Evolutionary conservation across 176 grass and related monocot genomes (phyloP), one percentile per base, ranked within the genome.

Genomic region (Lolium rigidum): DNA sequence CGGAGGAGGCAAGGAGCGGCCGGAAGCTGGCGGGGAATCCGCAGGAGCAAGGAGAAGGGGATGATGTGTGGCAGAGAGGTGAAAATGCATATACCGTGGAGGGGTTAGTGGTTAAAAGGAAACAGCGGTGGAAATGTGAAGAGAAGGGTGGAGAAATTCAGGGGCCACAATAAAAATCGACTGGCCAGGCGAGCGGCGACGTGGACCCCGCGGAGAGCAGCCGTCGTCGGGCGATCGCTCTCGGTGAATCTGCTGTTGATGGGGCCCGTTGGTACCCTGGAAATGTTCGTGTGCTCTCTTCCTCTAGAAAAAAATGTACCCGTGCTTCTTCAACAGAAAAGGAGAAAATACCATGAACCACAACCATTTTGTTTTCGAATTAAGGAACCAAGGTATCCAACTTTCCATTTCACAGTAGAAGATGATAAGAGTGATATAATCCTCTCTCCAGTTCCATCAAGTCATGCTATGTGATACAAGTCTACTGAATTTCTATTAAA

Each of bases 111-210:
- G 70, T 74, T 84, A 88, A 88, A 83, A 88, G 54, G 68, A 62
- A 38, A 11, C 1, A 57, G 49, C 7, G 25, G 37, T 26, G 35
- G 50, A 80, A 80, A 80, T 62, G 81, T 16, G 28, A 6, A 39
- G 1, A 3, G 4, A 25, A 9, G 13, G 31, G 0, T 25, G 8
- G 10, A 22, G 15, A 87, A 70, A 77, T 70, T 81, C 17, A 49
- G 72, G 51, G 76, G 60, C 43, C 85, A 88, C 70, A 47, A 77
- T 54, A 77, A 91, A 77, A 90, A 81, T 80, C 12, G 69, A 84
- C 41, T 84, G 81, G 89, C 74, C 10, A 43, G 20, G 44, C 38
- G 15, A 43, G 65, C 26, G n/a, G 68, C 41, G 35, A 69, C 84
- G 84, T 22, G 21, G 84, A 83, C 38, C 56, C 24, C 59, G 58